Evolutionary conservation across 2,329 filamentous ascomycete species (phyloP), one percentile per base, ranked within the genome.

Genomic region (Leptographium procerum): DNA sequence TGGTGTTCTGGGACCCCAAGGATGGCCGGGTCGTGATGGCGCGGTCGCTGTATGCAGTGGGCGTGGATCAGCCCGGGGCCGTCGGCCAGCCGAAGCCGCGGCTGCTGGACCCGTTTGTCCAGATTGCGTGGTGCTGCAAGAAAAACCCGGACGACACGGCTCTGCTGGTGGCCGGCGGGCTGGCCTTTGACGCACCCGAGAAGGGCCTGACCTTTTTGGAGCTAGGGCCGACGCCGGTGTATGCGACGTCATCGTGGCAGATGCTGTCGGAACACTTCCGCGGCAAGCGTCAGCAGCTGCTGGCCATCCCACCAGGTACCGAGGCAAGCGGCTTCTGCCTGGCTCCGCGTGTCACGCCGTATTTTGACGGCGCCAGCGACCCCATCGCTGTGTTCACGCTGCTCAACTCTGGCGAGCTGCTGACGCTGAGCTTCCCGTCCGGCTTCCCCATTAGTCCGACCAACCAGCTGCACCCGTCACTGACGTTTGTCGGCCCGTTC

Each of bases 1-100:
- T 99, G 52, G 92, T 95, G 0, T 87, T 97, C 64, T 99, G 92
- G 91, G 94, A 99, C 70, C 77, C 87, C 1, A 95, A 91, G 66
- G 92, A 97, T 67, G 90, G 89, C 9, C 84, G 88, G 59, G 75
- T 95, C 43, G 74, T 99, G 8, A 84, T 90, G 77, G 91, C 92
- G 4, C 80, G 94, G 65, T 96, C 89, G 0, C 71, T 96, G 34
- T 82, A 86, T 58, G 83, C 89, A 59, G 82, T 81, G 4, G 82
- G 89, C 65, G 76, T 97, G 57, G 82, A 96, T 64, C 81, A 86
- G 62, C 84, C 86, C 0, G 69, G 76, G 16, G 45, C 36, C 4
- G 40, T 8, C 6, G 40, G 40, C 4, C 72, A 78, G 4, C 77
- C 77, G 1, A 77, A 76, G 0, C 75, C 84, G 48, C 77, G 78